A percentile compares a stretch with the other conserved stretches of the same genome.
phyloP scores from a whole-genome alignment of 2,329 filamentous ascomycete genomes.

The Trichoderma afroharzianum region DNA sequence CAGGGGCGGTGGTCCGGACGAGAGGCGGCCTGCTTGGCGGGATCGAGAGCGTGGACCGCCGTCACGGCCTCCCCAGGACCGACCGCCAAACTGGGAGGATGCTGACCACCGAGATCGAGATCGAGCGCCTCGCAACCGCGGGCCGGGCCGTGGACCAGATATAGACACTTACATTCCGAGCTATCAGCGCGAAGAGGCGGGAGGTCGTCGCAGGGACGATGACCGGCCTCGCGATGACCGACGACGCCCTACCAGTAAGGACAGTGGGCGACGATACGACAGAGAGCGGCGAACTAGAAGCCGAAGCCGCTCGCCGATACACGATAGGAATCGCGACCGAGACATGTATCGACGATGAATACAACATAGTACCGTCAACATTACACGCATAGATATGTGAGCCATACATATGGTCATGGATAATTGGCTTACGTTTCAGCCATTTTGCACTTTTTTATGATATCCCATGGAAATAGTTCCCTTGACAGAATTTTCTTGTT shows the following conservation, averaged over 20 bases:
- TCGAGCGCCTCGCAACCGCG: slow-evolving; percentile 33
- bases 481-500: not conserved
- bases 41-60: slow-evolving; percentile 50
- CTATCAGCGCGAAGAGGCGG: slow-evolving; percentile 38
- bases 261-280: slow-evolving; percentile 37
- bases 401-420: not conserved
- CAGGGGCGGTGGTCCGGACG: slow-evolving; percentile 39
- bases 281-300: slow-evolving; percentile 41
- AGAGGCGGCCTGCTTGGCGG: slow-evolving; percentile 53
- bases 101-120: slow-evolving; percentile 42
- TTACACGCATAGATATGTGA: not conserved
- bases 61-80: slow-evolving; percentile 45
- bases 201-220: slow-evolving; percentile 33
- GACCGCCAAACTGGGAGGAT: slow-evolving; percentile 32
- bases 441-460: slow-evolving; percentile 5
- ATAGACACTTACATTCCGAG: slow-evolving; percentile 51
- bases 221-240: slow-evolving; percentile 30
- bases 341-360: slow-evolving; percentile 42
- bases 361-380: not conserved
- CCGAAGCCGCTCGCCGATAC: slow-evolving; percentile 38
- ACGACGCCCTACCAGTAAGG: slow-evolving; percentile 32
- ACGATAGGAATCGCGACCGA: slow-evolving; percentile 38
- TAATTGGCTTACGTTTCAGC: not conserved
- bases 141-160: slow-evolving; percentile 34
- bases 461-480: slow-evolving; percentile 13